Percentiles rank a stretch among this genome's conserved stretches.
Evolutionary conservation across 2,329 filamentous ascomycete genomes (phyloP).

Genomic region (Gnomoniopsis smithogilvyi): DNA sequence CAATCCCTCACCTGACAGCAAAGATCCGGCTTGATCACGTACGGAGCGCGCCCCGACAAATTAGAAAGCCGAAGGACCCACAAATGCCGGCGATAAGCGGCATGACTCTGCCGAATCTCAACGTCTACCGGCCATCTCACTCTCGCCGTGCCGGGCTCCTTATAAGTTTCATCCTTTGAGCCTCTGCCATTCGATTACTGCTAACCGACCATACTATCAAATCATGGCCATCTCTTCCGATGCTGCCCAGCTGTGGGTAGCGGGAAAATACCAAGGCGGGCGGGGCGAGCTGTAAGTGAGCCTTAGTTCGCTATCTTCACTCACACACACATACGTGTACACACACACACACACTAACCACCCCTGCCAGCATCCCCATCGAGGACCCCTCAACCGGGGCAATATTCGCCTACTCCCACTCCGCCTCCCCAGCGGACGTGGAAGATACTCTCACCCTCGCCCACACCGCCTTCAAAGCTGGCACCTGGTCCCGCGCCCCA

Average conservation of each 20-base stretch:
- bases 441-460: constrained; percentile 37
- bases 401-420: constrained; percentile 34
- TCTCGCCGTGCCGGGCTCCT: too few species aligned
- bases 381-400: constrained; percentile 25
- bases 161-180: neutral
- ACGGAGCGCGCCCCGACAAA: too few species aligned
- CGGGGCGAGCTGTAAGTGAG: constrained; percentile 20
- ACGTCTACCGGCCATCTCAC: neutral
- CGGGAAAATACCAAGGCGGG: constrained; percentile 18
- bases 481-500: constrained; percentile 54
- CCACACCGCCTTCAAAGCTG: constrained; percentile 44
- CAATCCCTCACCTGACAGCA: too few species aligned
- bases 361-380: constrained; percentile 21
- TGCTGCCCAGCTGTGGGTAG: constrained; percentile 19
- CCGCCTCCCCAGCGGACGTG: constrained; percentile 43
- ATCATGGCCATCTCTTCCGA: neutral
- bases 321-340: too few species aligned
- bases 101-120: neutral
- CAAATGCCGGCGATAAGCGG: neutral
- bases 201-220: neutral
- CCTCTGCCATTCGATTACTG: neutral
- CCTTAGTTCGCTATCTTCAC: neutral
- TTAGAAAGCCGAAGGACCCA: too few species aligned
- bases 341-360: too few species aligned
- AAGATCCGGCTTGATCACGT: too few species aligned